These are phyloP conservation scores for Fibroporia radiculosa DNA, from an alignment of 768 basidiomycete species.

Conservation along the genomic window DNA sequence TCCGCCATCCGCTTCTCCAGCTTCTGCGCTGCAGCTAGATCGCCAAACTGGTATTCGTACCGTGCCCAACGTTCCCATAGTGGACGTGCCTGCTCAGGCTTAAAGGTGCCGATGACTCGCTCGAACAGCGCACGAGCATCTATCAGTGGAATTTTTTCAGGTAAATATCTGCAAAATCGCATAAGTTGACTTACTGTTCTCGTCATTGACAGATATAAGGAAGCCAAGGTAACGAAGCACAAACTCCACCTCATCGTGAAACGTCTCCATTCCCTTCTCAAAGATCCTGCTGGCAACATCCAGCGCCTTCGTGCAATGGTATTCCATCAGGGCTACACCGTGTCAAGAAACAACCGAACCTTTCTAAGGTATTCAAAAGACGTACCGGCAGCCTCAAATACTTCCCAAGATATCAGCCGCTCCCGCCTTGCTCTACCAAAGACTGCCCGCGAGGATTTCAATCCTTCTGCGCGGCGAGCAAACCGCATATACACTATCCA, in stretches of 20 bases:
- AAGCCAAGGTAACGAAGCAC: conserved; percentile 88
- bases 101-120: conserved; percentile 70
- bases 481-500: conserved; percentile 94
- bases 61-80: conserved; percentile 96
- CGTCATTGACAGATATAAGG: conserved; percentile 90
- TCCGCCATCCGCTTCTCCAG: conserved; percentile 87
- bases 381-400: conserved; percentile 86
- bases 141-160: conserved; percentile 23
- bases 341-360: neutral
- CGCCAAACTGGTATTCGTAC: conserved; percentile 95
- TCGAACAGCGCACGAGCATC: conserved; percentile 97
- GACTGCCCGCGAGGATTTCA: conserved; percentile 66
- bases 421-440: conserved; percentile 80
- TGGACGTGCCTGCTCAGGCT: conserved; percentile 70
- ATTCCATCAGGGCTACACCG: conserved; percentile 81
- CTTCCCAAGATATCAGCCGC: conserved; percentile 80
- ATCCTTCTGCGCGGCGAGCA: conserved; percentile 78
- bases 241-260: conserved; percentile 76
- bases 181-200: conserved; percentile 62
- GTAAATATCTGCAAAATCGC: neutral
- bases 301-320: conserved; percentile 75
- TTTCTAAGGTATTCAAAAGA: neutral
- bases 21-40: conserved; percentile 79
- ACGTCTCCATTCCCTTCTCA: conserved; percentile 84
- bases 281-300: conserved; percentile 86